A percentile compares a stretch with the other conserved stretches of the same genome.
These are phyloP conservation scores for Aspergillus haitiensis DNA, from an alignment of 495 filamentous ascomycete species.

Conservation along the genomic window DNA sequence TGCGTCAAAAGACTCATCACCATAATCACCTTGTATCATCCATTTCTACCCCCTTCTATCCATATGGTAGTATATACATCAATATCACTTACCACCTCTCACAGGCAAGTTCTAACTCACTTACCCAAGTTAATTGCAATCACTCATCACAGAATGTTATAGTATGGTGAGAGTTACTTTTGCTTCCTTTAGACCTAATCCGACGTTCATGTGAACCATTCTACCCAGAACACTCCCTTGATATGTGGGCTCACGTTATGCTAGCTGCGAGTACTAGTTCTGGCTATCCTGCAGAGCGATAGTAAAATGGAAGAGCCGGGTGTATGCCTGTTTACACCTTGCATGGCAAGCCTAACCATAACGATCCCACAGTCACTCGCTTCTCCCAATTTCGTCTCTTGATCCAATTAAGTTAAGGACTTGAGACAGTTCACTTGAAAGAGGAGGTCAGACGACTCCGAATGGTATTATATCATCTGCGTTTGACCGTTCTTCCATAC, in stretches of 20 bases:
- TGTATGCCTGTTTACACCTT: conserved; percentile 11
- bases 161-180: conserved; percentile 1
- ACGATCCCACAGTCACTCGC: neutral
- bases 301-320: conserved; percentile 1
- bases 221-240: neutral
- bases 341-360: conserved; percentile 11
- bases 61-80: too few relatives aligned
- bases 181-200: neutral
- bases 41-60: too few relatives aligned
- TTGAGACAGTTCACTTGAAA: conserved; percentile 12
- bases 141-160: neutral
- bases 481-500: conserved; percentile 13
- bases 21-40: too few relatives aligned
- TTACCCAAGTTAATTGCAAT: neutral
- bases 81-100: too few relatives aligned
- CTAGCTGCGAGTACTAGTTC: neutral
- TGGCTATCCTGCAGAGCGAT: conserved; percentile 4
- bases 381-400: neutral
- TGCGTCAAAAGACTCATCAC: neutral
- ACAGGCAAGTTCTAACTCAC: neutral
- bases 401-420: conserved; percentile 9
- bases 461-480: conserved; percentile 14
- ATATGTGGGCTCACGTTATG: neutral
- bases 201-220: neutral
- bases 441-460: conserved; percentile 28